These are phyloP conservation scores for Mortierella antarctica DNA, from an alignment of 192 early-diverging fungal species.

Conservation along the genomic window DNA sequence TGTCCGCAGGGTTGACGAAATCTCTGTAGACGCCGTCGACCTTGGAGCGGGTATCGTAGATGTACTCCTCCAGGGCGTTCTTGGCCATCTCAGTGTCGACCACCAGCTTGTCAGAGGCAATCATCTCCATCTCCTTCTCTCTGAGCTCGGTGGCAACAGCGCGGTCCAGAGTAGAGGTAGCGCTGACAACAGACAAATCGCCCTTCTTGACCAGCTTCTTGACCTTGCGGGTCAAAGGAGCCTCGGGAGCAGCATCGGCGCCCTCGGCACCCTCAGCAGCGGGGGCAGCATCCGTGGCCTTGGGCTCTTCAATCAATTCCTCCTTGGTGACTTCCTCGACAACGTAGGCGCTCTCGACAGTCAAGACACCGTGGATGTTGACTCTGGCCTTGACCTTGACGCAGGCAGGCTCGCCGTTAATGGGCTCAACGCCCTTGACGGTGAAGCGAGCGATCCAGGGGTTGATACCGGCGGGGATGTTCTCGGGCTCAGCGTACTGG, in stretches of 20 bases:
- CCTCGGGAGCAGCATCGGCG: constrained; percentile 49
- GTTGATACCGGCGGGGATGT: constrained; percentile 81
- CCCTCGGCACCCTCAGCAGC: constrained; percentile 21
- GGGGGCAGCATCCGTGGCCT: constrained; percentile 37
- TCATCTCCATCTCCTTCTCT: constrained; percentile 90
- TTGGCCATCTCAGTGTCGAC: constrained; percentile 93
- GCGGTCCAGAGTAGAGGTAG: constrained; percentile 68
- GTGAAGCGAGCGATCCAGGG: constrained; percentile 87
- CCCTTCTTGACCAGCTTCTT: constrained; percentile 93
- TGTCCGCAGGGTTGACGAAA: constrained; percentile 78
- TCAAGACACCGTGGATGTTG: constrained; percentile 85
- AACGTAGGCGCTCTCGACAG: constrained; percentile 85
- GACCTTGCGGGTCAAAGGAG: constrained; percentile 77
- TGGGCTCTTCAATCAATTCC: constrained; percentile 53
- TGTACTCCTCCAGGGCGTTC: constrained; percentile 98
- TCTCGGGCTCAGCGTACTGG: constrained; percentile 74
- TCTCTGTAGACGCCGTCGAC: constrained; percentile 78
- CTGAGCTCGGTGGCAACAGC: constrained; percentile 70
- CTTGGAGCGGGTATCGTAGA: constrained; percentile 94
- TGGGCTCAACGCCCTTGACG: constrained; percentile 82
- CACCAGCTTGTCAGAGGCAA: constrained; percentile 85
- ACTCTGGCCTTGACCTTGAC: constrained; percentile 94
- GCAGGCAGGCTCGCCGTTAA: constrained; percentile 76
- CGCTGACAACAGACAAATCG: constrained; percentile 78
- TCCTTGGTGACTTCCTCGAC: constrained; percentile 91